phyloP scores from a whole-genome alignment of 495 filamentous ascomycete species.

The Aspergillus ellipticus region DNA sequence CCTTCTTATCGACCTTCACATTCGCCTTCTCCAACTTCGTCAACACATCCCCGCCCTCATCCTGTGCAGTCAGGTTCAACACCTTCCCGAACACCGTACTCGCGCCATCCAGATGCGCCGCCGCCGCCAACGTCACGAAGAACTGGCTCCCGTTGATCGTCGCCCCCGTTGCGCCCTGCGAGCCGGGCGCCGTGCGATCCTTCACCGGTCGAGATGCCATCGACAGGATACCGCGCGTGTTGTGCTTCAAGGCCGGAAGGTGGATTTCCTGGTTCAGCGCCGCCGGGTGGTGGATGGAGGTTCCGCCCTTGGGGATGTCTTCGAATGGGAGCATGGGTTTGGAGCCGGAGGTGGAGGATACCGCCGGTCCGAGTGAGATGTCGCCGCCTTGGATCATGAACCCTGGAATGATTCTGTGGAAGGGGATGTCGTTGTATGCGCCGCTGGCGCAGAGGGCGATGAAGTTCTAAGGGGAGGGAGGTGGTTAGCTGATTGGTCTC shows the following conservation, averaged over 20 bases:
- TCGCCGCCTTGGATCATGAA: constrained; percentile 95
- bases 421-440: constrained; percentile 83
- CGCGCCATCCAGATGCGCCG: constrained; percentile 88
- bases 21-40: constrained; percentile 71
- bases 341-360: constrained; percentile 31
- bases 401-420: constrained; percentile 82
- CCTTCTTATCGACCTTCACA: constrained; percentile 85
- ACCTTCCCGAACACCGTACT: constrained; percentile 94
- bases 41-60: constrained; percentile 46
- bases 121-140: constrained; percentile 80
- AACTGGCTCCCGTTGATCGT: constrained; percentile 93
- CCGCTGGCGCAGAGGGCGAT: constrained; percentile 87
- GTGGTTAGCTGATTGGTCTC: not conserved
- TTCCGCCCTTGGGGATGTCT: constrained; percentile 68
- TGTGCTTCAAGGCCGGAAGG: constrained; percentile 72
- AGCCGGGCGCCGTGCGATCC: constrained; percentile 46
- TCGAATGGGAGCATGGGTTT: constrained; percentile 43
- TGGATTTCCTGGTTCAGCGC: constrained; percentile 92
- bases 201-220: constrained; percentile 85
- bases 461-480: constrained; percentile 65
- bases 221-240: constrained; percentile 77
- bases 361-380: constrained; percentile 57
- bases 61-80: constrained; percentile 42
- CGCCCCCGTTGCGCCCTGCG: constrained; percentile 49
- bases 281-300: constrained; percentile 73